Percentiles rank a stretch among this genome's conserved stretches.
These are phyloP conservation scores for Aspergillus sp. DNA, from an alignment of 2,329 filamentous ascomycete species.

Conservation along the genomic window DNA sequence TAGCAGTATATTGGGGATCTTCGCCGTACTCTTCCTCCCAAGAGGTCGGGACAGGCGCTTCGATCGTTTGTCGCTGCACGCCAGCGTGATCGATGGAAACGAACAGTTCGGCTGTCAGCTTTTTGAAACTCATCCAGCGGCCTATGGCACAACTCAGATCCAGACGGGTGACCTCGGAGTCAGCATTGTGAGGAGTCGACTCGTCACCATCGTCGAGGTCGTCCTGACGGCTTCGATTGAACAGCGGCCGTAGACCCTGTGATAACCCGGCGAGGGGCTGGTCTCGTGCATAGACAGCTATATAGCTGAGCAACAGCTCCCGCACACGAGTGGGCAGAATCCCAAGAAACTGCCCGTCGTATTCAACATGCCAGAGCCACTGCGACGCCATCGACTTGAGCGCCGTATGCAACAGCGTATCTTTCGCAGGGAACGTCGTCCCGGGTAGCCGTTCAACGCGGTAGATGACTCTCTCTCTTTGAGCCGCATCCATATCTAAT, in stretches of 20 bases:
- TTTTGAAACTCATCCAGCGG: conserved; percentile 47
- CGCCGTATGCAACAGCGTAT: conserved; percentile 51
- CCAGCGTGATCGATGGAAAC: conserved; percentile 16
- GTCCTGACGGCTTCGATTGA: conserved; percentile 27
- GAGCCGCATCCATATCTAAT: conserved; percentile 12
- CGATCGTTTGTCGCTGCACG: background rate
- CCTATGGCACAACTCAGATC: conserved; percentile 55
- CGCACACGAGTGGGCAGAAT: conserved; percentile 54
- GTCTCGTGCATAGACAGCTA: conserved; percentile 50
- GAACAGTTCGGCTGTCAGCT: conserved; percentile 47
- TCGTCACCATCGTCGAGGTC: conserved; percentile 19
- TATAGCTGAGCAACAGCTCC: conserved; percentile 55
- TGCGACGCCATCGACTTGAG: conserved; percentile 55
- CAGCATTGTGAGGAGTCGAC: conserved; percentile 17
- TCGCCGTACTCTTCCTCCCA: conserved; percentile 39
- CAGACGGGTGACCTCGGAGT: conserved; percentile 49
- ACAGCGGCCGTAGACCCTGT: conserved; percentile 51
- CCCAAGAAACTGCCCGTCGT: conserved; percentile 56
- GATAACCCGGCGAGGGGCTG: conserved; percentile 37
- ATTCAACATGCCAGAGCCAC: conserved; percentile 57
- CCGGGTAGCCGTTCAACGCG: conserved; percentile 43
- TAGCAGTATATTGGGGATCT: conserved; percentile 2
- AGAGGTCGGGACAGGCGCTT: conserved; percentile 31
- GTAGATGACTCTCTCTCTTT: conserved; percentile 24
- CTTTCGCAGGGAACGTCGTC: conserved; percentile 31